These are phyloP conservation scores for Trametes coccinea DNA, from an alignment of 768 basidiomycete species.

Conservation along the genomic window DNA sequence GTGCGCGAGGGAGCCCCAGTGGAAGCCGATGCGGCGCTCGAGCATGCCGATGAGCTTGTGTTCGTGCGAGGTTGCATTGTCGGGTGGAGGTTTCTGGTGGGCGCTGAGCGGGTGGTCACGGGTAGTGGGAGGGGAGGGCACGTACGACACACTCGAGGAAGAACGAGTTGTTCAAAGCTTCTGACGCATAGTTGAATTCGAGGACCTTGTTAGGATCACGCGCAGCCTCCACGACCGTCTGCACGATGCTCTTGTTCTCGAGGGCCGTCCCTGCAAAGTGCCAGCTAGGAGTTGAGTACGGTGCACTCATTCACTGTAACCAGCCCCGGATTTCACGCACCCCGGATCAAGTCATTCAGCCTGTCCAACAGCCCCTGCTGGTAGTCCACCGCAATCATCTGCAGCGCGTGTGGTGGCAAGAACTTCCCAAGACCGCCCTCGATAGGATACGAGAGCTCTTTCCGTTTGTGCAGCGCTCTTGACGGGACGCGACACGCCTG, in stretches of 20 bases:
- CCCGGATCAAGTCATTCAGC: conserved; percentile 71
- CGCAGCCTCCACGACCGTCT: conserved; percentile 73
- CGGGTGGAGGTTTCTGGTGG: conserved; percentile 39
- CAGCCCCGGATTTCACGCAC: conserved; percentile 39
- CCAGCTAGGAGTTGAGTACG: conserved; percentile 12
- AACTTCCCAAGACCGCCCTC: conserved; percentile 79
- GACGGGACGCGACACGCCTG: conserved; percentile 22
- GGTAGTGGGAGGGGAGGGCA: conserved; percentile 30
- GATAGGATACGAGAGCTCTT: conserved; percentile 60
- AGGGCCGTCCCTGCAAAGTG: conserved; percentile 33
- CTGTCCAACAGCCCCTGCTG: conserved; percentile 81
- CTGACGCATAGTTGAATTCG: conserved; percentile 88
- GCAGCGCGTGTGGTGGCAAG: conserved; percentile 70
- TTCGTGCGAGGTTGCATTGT: conserved; percentile 37
- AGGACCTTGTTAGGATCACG: conserved; percentile 56
- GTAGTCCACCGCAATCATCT: conserved; percentile 76
- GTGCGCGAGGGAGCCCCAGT: conserved; percentile 65
- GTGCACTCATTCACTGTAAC: background rate
- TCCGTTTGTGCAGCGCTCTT: conserved; percentile 51
- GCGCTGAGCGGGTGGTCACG: conserved; percentile 1
- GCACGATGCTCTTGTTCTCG: conserved; percentile 58
- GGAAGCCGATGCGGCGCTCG: conserved; percentile 38
- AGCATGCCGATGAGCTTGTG: conserved; percentile 42
- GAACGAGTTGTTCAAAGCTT: conserved; percentile 93
- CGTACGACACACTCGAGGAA: conserved; percentile 87